Evolutionary conservation across 2,329 filamentous ascomycete genomes (phyloP).

Genomic region (Phialocephala sp.): DNA sequence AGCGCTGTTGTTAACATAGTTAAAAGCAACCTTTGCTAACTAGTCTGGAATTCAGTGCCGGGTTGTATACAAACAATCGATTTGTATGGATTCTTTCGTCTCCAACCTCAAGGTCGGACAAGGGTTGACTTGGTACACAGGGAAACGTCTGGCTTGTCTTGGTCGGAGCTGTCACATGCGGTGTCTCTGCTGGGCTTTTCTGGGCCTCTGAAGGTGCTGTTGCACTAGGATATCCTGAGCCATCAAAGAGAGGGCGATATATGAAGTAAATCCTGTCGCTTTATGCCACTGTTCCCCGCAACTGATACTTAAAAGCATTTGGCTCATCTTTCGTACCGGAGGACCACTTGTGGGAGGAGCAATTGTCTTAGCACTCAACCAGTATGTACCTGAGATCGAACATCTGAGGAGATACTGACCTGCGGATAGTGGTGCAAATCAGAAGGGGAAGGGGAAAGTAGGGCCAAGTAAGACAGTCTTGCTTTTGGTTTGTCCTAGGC

Average conservation of each 20-base stretch:
- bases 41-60: neutral
- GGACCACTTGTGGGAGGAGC: conserved; percentile 74
- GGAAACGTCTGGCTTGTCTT: conserved; percentile 71
- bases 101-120: conserved; percentile 47
- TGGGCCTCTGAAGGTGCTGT: conserved; percentile 78
- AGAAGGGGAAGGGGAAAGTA: neutral
- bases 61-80: conserved; percentile 1
- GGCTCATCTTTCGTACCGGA: conserved; percentile 62
- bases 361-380: conserved; percentile 65
- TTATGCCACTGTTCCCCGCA: neutral
- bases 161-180: conserved; percentile 71
- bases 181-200: conserved; percentile 65
- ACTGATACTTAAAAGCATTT: conserved; percentile 41
- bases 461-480: neutral
- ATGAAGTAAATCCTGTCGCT: neutral
- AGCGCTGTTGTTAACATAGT: neutral
- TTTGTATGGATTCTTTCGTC: neutral
- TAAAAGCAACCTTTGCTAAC: neutral
- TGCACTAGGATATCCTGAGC: conserved; percentile 72
- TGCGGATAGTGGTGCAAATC: neutral
- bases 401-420: neutral
- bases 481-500: neutral
- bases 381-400: neutral
- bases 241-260: neutral
- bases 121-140: conserved; percentile 53